Evolutionary conservation across 208 protist species (phyloP).

Genomic region (Tritrichomonas musculus): DNA sequence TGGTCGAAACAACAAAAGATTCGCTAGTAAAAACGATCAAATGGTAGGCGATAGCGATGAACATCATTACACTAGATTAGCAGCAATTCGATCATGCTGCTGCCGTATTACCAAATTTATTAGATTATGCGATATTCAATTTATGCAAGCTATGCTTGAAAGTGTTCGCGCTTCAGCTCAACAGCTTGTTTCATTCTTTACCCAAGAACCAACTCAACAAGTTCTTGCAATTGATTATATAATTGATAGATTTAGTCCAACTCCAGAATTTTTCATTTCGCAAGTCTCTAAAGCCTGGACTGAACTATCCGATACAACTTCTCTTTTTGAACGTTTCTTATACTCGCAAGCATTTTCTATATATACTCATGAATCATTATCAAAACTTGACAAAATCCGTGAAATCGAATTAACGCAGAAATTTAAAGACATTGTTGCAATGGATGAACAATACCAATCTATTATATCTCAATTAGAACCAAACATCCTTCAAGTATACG

Average conservation of each 20-base stretch:
- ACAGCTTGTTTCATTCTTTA: background rate
- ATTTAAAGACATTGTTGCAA: background rate
- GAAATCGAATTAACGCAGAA: constrained; percentile 18
- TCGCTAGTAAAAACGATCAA: background rate
- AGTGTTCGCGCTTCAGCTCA: background rate
- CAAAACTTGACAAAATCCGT: background rate
- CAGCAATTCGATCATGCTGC: background rate
- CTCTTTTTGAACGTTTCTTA: background rate
- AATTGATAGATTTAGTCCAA: background rate
- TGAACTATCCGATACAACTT: background rate
- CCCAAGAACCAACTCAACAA: background rate
- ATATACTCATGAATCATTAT: background rate
- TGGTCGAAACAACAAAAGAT: background rate
- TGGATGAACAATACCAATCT: background rate
- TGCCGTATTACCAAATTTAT: constrained; percentile 3
- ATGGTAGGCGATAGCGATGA: background rate
- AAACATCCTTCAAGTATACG: background rate
- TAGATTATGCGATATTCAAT: background rate
- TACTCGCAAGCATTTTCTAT: background rate
- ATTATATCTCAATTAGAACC: background rate
- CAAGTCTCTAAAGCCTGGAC: background rate
- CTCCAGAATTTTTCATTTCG: background rate
- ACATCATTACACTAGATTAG: constrained; percentile 19
- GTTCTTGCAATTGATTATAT: background rate
- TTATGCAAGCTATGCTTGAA: background rate